Evolutionary conservation across 305 asterid genomes (phyloP), one percentile per base, ranked within the genome.

Genomic region (Ilex paraguariensis): DNA sequence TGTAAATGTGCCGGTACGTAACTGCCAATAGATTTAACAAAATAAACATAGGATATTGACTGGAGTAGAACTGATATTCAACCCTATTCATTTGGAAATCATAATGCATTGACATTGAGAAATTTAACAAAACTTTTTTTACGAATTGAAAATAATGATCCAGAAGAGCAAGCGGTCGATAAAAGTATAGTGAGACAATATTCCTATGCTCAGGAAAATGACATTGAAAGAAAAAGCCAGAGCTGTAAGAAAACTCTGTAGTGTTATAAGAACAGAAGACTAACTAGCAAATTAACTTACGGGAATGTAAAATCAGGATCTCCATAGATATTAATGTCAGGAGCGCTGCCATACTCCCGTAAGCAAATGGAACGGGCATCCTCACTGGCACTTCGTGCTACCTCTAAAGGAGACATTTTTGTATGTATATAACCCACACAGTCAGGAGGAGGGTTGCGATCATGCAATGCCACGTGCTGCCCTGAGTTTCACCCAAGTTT

Each of bases 391-490:
- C 40, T 70, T 60, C 77, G 78, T 49, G 97, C 96, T 70, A 93
- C 96, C 79, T 84, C 89, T 32, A 90, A 75, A 0, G 97, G 97
- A 36, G 98, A 93, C 98, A 90, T 90, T 77, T 93, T 93, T 12
- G 91, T 87, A 67, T 93, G 92, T 74, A 93, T 93, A 53, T 84
- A 89, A 46, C 98, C 98, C 15, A 90, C 80, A 64, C 93, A 82
- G 69, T 93, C 77, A 52, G 97, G 97, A 70, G 65, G 84, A 13
- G 98, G n/a, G 66, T 81, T 81, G 33, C 96, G 97, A 73, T 90
- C 95, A 9, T 90, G 97, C 73, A 93, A 76, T 17, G 92, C 98
- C 65, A 93, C 97, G 11, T 93, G 98, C 83, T 93, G 98, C 65
- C 98, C 98, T 91, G 94, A 71, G 73, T 70, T 77, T 33, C 42